Evolutionary conservation across 2,329 filamentous ascomycete species (phyloP).

Genomic region (Alternaria tenuissima): DNA sequence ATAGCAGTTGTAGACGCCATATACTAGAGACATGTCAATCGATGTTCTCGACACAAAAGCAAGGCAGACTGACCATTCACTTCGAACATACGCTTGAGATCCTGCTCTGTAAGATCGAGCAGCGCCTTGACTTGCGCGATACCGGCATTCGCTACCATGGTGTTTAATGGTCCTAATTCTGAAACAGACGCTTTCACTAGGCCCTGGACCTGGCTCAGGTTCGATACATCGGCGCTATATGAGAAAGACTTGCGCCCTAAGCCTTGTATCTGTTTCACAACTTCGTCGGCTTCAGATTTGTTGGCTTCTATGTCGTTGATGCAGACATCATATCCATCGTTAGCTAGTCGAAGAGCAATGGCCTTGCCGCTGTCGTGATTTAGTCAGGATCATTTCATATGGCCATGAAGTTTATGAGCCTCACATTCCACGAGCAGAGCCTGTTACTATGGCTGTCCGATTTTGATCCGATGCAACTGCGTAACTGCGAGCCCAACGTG

Average conservation of each 20-base stretch:
- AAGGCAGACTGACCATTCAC: slow-evolving; percentile 58
- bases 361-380: slow-evolving; percentile 62
- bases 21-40: slow-evolving; percentile 50
- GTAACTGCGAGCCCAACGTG: slow-evolving; percentile 37
- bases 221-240: slow-evolving; percentile 69
- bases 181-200: slow-evolving; percentile 63
- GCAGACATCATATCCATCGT: slow-evolving; percentile 72
- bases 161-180: slow-evolving; percentile 62
- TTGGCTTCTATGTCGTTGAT: slow-evolving; percentile 69
- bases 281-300: slow-evolving; percentile 60
- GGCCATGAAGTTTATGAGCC: neutral
- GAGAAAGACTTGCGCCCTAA: slow-evolving; percentile 63
- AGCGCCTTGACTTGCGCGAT: slow-evolving; percentile 66
- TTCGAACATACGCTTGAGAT: slow-evolving; percentile 67
- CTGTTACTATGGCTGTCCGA: slow-evolving; percentile 51
- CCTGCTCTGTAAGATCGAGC: slow-evolving; percentile 65
- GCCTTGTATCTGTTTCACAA: slow-evolving; percentile 61
- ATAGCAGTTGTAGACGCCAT: slow-evolving; percentile 72
- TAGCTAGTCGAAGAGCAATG: slow-evolving; percentile 69
- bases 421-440: slow-evolving; percentile 51
- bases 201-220: slow-evolving; percentile 59
- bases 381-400: neutral
- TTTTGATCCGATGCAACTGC: slow-evolving; percentile 28
- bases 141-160: slow-evolving; percentile 69
- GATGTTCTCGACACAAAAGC: neutral